A percentile compares a stretch with the other conserved stretches of the same genome.
Conservation (phyloP, 2,329 filamentous ascomycete genomes). For the Fusarium domesticum region DNA sequence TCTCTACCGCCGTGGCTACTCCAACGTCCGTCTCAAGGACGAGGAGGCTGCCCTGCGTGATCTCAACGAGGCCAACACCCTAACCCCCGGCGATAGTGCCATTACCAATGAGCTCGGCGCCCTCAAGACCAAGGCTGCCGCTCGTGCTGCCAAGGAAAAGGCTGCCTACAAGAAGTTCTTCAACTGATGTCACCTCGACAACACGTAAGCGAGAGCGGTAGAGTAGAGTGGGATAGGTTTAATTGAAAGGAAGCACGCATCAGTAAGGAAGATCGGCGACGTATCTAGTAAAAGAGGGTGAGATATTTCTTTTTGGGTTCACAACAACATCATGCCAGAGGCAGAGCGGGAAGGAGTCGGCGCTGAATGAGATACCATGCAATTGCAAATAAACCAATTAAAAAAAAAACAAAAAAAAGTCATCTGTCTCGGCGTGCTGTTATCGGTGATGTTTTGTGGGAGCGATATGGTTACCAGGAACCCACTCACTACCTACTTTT, state of each 20-base stretch:
- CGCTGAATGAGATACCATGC: constrained; percentile 30
- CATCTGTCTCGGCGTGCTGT: no score
- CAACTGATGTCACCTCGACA: constrained; percentile 34
- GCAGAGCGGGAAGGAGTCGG: constrained; percentile 30
- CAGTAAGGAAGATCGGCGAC: background rate
- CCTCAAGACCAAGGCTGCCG: constrained; percentile 74
- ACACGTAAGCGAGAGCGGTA: background rate
- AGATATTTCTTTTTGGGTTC: constrained; percentile 23
- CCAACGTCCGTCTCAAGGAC: constrained; percentile 74
- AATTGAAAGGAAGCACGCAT: no score
- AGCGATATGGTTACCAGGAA: no score
- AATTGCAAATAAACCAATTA: constrained; percentile 25
- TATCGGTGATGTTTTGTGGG: background rate
- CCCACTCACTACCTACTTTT: no score
- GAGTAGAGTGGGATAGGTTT: no score
- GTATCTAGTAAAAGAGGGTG: constrained; percentile 8
- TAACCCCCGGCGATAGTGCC: constrained; percentile 72
- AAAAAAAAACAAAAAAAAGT: no score
- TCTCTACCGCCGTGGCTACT: constrained; percentile 76
- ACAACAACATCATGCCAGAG: constrained; percentile 20
- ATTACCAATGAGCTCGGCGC: constrained; percentile 70
- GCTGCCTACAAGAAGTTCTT: constrained; percentile 93
- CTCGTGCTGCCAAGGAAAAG: constrained; percentile 82
- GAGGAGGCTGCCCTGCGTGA: constrained; percentile 77
- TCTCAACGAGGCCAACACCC: constrained; percentile 69